A percentile compares a stretch with the other conserved stretches of the same genome.
Evolutionary conservation across 1,139 yeast genomes (phyloP).

Genomic region (Suhomyces wounanorum): DNA sequence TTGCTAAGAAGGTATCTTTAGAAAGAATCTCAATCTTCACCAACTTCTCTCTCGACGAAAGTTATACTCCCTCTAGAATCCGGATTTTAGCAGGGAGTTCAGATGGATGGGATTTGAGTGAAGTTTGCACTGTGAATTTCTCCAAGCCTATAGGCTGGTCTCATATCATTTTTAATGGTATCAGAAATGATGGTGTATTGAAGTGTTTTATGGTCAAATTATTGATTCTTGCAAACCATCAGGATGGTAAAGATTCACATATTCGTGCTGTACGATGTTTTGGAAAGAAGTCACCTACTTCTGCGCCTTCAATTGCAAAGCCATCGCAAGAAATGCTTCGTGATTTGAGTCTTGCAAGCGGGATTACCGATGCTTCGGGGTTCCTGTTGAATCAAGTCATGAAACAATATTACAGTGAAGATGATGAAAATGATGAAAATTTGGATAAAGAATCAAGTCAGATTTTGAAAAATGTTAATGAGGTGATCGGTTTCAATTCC

Average conservation of each 20-base stretch:
- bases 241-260: constrained; percentile 95
- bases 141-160: constrained; percentile 87
- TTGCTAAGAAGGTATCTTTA: constrained; percentile 74
- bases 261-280: constrained; percentile 69
- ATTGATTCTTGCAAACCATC: constrained; percentile 79
- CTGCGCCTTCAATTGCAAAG: constrained; percentile 3
- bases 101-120: constrained; percentile 73
- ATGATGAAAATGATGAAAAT: constrained; percentile 14
- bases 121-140: constrained; percentile 68
- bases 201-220: constrained; percentile 75
- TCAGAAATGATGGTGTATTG: constrained; percentile 58
- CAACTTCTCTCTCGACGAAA: constrained; percentile 73
- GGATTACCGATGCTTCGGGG: constrained; percentile 26
- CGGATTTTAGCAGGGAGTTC: constrained; percentile 81
- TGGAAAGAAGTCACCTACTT: constrained; percentile 33
- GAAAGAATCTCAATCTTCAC: constrained; percentile 72
- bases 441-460: constrained; percentile 26
- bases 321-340: constrained; percentile 24
- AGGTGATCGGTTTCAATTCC: constrained; percentile 44
- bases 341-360: constrained; percentile 32
- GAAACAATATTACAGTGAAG: constrained; percentile 14
- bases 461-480: constrained; percentile 39
- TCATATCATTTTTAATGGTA: constrained; percentile 65
- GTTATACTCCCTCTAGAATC: constrained; percentile 84
- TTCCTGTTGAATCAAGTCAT: constrained; percentile 30